phyloP scores from a whole-genome alignment of 805 yeast genomes.

The Cyberlindnera lachancei region DNA sequence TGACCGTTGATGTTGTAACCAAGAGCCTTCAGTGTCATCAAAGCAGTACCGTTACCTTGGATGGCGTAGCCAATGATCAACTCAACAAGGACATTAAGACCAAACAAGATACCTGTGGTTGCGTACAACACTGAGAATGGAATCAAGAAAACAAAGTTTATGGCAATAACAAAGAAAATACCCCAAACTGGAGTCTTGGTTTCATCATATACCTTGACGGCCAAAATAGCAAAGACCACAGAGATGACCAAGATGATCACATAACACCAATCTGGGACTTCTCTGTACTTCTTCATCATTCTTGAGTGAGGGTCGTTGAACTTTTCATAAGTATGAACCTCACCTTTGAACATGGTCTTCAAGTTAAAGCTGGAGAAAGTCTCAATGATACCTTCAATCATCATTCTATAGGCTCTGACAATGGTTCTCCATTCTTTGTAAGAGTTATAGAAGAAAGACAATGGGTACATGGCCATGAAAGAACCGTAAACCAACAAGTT shows the following conservation, averaged over 20 bases:
- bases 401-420: constrained; percentile 4
- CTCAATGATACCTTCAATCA: constrained; percentile 3
- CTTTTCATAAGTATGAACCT: constrained; percentile 2
- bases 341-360: constrained; percentile 2
- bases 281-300: constrained; percentile 51
- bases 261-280: constrained; percentile 50
- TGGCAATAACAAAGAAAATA: constrained; percentile 43
- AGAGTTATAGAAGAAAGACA: constrained; percentile 40
- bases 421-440: constrained; percentile 37
- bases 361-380: constrained; percentile 3
- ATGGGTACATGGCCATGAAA: constrained; percentile 38
- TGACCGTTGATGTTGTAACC: constrained; percentile 58
- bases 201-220: constrained; percentile 37
- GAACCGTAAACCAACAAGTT: constrained; percentile 53
- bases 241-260: constrained; percentile 34
- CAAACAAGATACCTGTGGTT: constrained; percentile 39
- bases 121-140: constrained; percentile 44
- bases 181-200: constrained; percentile 58
- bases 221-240: constrained; percentile 35
- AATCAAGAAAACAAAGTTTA: constrained; percentile 42
- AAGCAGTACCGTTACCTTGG: constrained; percentile 43
- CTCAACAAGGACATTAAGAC: constrained; percentile 48
- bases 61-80: constrained; percentile 49
- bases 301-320: constrained; percentile 38
- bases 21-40: constrained; percentile 42